These are phyloP conservation scores for Ceratobasidium theobromae DNA, from an alignment of 1,284 basidiomycete species.

Conservation along the genomic window DNA sequence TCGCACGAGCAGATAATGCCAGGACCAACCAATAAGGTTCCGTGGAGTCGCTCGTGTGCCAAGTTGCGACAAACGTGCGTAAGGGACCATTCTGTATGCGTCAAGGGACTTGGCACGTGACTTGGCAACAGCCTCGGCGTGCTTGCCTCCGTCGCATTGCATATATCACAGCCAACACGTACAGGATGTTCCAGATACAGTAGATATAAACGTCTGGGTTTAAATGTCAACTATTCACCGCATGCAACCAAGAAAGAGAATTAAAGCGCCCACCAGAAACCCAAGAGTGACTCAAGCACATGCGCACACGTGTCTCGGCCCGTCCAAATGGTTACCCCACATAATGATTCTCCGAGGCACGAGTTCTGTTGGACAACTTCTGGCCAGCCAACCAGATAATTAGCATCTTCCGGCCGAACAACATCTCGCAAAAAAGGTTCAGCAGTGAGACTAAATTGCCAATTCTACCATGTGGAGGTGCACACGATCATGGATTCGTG, in stretches of 20 bases:
- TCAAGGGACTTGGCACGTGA: constrained; percentile 11
- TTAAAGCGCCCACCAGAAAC: too few relatives aligned
- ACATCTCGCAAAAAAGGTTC: not conserved
- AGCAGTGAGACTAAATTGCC: not conserved
- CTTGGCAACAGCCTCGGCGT: not conserved
- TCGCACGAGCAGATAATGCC: constrained; percentile 26
- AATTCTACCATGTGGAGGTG: not conserved
- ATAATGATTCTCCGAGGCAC: constrained; percentile 10
- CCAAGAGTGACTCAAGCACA: too few relatives aligned
- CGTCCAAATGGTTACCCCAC: not conserved
- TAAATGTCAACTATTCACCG: too few relatives aligned
- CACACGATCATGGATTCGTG: not conserved
- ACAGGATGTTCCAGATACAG: too few relatives aligned
- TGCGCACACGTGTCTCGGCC: not conserved
- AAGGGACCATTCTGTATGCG: constrained; percentile 21
- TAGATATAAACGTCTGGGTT: not conserved
- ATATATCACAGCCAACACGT: too few relatives aligned
- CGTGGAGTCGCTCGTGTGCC: constrained; percentile 28
- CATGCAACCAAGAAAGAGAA: too few relatives aligned
- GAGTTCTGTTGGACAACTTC: constrained; percentile 5
- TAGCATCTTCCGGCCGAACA: not conserved
- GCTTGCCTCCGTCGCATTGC: not conserved
- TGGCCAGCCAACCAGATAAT: constrained; percentile 20
- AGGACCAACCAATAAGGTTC: not conserved
- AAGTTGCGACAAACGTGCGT: constrained; percentile 27